phyloP scores from a whole-genome alignment of 2,329 filamentous ascomycete genomes.

The Nemania serpens region DNA sequence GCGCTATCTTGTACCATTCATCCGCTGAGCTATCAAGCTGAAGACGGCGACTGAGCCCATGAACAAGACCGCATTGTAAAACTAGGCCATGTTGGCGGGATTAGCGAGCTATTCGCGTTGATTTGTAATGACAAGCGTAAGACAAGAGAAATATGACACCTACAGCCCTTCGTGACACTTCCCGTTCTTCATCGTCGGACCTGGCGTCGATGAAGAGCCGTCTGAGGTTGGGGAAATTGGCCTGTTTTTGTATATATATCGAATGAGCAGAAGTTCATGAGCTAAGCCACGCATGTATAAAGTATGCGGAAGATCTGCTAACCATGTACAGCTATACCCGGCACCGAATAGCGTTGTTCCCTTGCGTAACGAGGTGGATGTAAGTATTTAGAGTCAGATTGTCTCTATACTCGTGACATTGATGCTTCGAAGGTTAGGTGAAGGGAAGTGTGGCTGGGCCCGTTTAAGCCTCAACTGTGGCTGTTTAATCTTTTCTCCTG shows the following conservation, averaged over 20 bases:
- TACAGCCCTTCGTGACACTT: constrained; percentile 91
- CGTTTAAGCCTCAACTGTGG: constrained; percentile 18
- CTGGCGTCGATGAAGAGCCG: constrained; percentile 94
- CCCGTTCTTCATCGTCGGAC: constrained; percentile 90
- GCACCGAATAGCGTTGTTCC: background rate
- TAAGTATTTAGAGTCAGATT: background rate
- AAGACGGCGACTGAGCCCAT: constrained; percentile 96
- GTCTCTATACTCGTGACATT: too few species aligned
- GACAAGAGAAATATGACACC: constrained; percentile 43
- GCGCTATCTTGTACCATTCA: constrained; percentile 56
- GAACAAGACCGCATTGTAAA: constrained; percentile 96
- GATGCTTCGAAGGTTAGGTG: background rate
- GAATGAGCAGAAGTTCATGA: constrained; percentile 10
- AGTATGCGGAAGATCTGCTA: background rate
- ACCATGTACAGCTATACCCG: constrained; percentile 15
- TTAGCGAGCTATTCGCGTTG: background rate
- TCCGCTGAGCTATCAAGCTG: constrained; percentile 87
- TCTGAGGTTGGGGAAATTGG: constrained; percentile 89
- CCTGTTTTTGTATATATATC: constrained; percentile 47
- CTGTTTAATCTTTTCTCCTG: background rate
- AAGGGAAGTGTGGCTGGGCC: background rate
- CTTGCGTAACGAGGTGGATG: background rate
- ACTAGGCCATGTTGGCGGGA: constrained; percentile 59
- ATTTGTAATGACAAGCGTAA: background rate
- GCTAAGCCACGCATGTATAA: background rate